Base-by-base conservation (phyloP, 148 eudicot genomes). In the Rhododendron williamsianum region DNA sequence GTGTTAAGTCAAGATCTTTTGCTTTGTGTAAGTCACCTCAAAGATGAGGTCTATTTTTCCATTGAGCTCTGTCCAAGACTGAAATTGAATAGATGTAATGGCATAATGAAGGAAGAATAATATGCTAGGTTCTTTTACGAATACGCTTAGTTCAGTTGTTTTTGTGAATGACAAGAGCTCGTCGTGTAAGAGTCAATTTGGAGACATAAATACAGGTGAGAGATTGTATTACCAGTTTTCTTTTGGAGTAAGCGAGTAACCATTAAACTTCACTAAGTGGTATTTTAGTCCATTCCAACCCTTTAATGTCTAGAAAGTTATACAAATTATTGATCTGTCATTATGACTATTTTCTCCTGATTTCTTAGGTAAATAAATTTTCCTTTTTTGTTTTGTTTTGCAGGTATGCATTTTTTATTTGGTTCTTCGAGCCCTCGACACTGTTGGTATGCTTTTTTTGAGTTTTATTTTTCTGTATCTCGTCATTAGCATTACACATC, bases 371-470 rank as follows among this genome's bases (percentile, higher is more conserved):
- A 86, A 9, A 51, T 16, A 51, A 27, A 9, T 11, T 51, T 73
- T 23, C 49, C 33, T 13, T 2, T 38, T 16, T 45, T 15, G 1
- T 41, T 21, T 85, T 41, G 4, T 41, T 21, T 85, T 87, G 84
- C 96, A 97, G 99, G 91, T 97, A 33, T 97, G 99, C 91, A 91
- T 97, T 86, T 97, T 95, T 86, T 97, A 97, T 88, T 87, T 97
- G 93, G 98, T 97, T 82, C 98, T 97, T 81, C 93, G 99, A 86
- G 99, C 98, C 86, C 98, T 97, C 67, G 99, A 97, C 92, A 97
- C 99, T 84, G 98, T 97, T 87, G 99, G 99, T 97, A 90, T 84
- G 95, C 86, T 54, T 36, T 80, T 56, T 81, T 27, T 21, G 16
- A 41, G 76, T 65, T 78, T 38, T 30, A 7, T 86, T 73, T 71